phyloP scores from a whole-genome alignment of 108 stramenopile genomes.

The Cafeteria roenbergensis region DNA sequence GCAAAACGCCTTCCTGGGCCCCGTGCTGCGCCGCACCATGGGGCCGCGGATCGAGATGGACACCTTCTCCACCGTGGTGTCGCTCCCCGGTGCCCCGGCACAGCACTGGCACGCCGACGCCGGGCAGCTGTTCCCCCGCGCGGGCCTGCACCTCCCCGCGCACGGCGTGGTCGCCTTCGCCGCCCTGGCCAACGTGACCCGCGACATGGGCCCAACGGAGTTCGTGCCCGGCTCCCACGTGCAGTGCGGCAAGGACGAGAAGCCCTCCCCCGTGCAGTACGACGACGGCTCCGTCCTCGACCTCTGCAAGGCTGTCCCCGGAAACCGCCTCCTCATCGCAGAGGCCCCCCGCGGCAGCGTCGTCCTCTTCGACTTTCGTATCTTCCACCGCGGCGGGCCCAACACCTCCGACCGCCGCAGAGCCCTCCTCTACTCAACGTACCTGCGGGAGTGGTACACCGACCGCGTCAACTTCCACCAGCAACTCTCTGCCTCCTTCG shows the following conservation, averaged over 20 bases:
- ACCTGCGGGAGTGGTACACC: background rate
- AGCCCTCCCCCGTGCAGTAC: background rate
- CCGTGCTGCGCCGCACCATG: background rate
- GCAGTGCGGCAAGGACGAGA: background rate
- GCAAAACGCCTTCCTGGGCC: background rate
- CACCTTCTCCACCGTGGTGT: background rate
- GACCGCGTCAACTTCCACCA: background rate
- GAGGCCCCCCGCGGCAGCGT: background rate
- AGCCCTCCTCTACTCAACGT: background rate
- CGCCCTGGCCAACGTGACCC: background rate
- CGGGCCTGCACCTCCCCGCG: background rate
- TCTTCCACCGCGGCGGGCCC: background rate
- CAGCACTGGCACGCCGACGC: background rate
- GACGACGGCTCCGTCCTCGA: background rate
- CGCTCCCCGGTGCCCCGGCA: background rate
- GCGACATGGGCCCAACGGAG: background rate
- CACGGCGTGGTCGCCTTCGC: background rate
- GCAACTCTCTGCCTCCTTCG: background rate
- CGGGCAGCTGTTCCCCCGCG: background rate
- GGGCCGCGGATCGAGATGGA: background rate
- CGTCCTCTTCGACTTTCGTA: background rate
- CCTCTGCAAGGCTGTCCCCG: background rate
- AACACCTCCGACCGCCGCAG: background rate
- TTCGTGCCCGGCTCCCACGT: background rate
- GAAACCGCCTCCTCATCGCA: background rate